These are phyloP conservation scores for Polyporus tsugae DNA, from an alignment of 1,284 basidiomycete genomes.

Conservation along the genomic window DNA sequence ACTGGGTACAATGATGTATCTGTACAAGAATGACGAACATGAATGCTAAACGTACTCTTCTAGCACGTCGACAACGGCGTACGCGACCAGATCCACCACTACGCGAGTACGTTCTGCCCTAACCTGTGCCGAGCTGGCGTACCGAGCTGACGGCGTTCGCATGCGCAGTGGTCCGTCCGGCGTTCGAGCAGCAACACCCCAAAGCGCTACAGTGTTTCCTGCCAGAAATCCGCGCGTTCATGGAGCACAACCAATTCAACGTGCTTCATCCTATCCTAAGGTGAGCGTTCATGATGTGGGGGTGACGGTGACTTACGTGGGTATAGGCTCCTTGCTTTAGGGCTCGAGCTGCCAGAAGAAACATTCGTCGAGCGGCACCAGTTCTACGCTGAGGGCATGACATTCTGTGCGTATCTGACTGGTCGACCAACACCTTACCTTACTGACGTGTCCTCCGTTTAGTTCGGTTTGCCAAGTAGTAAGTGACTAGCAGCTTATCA, in stretches of 20 bases:
- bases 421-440: too few relatives aligned
- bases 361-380: slow-evolving; percentile 41
- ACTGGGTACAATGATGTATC: slow-evolving; percentile 52
- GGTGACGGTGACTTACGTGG: neutral
- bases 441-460: neutral
- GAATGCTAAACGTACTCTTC: neutral
- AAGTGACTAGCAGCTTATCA: slow-evolving; percentile 11
- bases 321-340: slow-evolving; percentile 52
- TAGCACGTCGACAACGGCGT: slow-evolving; percentile 66
- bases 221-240: slow-evolving; percentile 50
- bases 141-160: neutral
- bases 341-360: slow-evolving; percentile 46
- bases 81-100: slow-evolving; percentile 66
- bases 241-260: slow-evolving; percentile 42
- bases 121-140: slow-evolving; percentile 21
- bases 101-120: slow-evolving; percentile 53
- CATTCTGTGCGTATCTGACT: slow-evolving; percentile 34
- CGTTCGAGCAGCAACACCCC: slow-evolving; percentile 40
- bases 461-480: slow-evolving; percentile 49
- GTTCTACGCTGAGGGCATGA: slow-evolving; percentile 37
- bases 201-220: slow-evolving; percentile 48
- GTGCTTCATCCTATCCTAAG: slow-evolving; percentile 34
- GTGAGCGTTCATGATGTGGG: neutral
- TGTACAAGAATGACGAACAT: too few relatives aligned
- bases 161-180: slow-evolving; percentile 9